phyloP scores from a whole-genome alignment of 495 filamentous ascomycete genomes.

The Penicillium pancosmium region DNA sequence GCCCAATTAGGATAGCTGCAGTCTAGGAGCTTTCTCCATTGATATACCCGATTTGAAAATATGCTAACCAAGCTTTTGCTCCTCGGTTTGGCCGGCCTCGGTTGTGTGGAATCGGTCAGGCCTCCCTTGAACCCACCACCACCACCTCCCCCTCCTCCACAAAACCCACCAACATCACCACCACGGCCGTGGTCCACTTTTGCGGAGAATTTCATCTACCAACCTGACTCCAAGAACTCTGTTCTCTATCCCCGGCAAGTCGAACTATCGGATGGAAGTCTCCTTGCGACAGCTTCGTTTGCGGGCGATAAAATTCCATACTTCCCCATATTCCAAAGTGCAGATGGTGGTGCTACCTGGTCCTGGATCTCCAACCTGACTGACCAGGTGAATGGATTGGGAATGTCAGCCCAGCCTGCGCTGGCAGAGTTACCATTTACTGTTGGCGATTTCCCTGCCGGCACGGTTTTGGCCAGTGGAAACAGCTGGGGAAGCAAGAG shows the following conservation, averaged over 20 bases:
- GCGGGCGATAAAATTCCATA: conserved; percentile 13
- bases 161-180: conserved; percentile 10
- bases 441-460: conserved; percentile 23
- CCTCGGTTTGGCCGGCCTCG: conserved; percentile 11
- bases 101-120: conserved; percentile 11
- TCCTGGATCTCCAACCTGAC: conserved; percentile 18
- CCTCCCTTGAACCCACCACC: neutral
- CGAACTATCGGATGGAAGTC: conserved; percentile 16
- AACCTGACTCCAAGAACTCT: conserved; percentile 11
- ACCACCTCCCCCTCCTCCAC: conserved; percentile 5
- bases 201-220: conserved; percentile 19
- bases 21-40: conserved; percentile 9
- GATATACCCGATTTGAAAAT: conserved; percentile 8
- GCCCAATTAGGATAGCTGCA: conserved; percentile 9
- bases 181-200: conserved; percentile 17
- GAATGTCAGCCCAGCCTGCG: conserved; percentile 62
- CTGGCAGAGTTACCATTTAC: conserved; percentile 56
- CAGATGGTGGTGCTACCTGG: conserved; percentile 21
- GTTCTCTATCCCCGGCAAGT: conserved; percentile 16
- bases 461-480: conserved; percentile 7
- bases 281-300: conserved; percentile 16
- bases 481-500: conserved; percentile 54
- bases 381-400: conserved; percentile 51
- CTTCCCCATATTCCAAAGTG: conserved; percentile 17
- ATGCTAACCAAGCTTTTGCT: conserved; percentile 8